phyloP scores from a whole-genome alignment of 2,329 filamentous ascomycete species.

The Zopfia rhizophila region DNA sequence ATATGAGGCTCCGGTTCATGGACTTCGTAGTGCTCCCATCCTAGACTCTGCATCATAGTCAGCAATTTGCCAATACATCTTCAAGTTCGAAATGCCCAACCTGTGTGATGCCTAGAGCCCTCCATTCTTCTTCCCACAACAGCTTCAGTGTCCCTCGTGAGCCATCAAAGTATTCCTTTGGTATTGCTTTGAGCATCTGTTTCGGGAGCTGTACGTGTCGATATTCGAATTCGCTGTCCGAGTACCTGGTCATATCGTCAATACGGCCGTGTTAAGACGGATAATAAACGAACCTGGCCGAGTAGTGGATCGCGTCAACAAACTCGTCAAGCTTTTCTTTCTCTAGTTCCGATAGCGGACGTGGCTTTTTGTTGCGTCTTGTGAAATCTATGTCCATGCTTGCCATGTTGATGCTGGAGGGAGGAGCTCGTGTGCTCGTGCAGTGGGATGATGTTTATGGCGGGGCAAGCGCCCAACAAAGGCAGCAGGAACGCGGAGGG shows the following conservation, averaged over 20 bases:
- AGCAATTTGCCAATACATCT: conserved; percentile 3
- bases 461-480: conserved; percentile 14
- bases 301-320: conserved; percentile 95
- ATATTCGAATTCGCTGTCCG: conserved; percentile 93
- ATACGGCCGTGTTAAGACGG: conserved; percentile 16
- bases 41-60: conserved; percentile 75
- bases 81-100: conserved; percentile 60
- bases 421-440: conserved; percentile 44
- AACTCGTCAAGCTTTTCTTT: conserved; percentile 88
- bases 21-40: conserved; percentile 99
- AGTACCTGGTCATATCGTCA: conserved; percentile 74
- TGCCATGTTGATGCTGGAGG: conserved; percentile 35
- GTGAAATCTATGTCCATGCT: conserved; percentile 77
- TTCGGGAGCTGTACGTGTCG: conserved; percentile 98
- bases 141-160: conserved; percentile 93
- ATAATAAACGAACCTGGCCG: conserved; percentile 73
- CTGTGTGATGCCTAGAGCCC: conserved; percentile 96
- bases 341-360: conserved; percentile 82
- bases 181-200: conserved; percentile 97
- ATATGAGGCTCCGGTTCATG: conserved; percentile 99
- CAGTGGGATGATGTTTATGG: conserved; percentile 13
- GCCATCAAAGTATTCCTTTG: conserved; percentile 91
- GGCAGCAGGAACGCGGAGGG: neutral
- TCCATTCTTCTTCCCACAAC: conserved; percentile 98
- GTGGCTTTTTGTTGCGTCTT: conserved; percentile 87